These are phyloP conservation scores for Ceriops zippeliana DNA, from an alignment of 345 rosid species.

Conservation along the genomic window DNA sequence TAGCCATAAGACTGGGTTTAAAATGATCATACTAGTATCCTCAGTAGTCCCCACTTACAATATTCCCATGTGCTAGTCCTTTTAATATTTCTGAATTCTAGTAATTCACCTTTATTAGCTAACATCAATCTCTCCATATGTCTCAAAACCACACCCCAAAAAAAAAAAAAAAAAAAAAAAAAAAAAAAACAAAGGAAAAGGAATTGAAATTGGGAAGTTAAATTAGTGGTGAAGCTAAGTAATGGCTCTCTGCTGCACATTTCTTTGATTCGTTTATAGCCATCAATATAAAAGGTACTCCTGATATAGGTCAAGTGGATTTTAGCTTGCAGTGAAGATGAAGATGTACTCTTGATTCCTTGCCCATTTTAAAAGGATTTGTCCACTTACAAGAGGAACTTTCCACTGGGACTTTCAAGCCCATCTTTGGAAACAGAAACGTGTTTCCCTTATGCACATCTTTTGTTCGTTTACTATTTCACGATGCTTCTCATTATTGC, in stretches of 20 bases:
- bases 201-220: too few relatives aligned
- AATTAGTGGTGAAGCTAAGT: background rate
- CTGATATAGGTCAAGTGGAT: background rate
- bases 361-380: slow-evolving; percentile 1
- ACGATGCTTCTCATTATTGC: slow-evolving; percentile 8
- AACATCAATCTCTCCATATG: too few relatives aligned
- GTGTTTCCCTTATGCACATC: background rate
- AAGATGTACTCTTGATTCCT: background rate
- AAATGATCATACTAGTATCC: background rate
- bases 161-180: too few relatives aligned
- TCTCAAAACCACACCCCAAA: too few relatives aligned
- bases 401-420: background rate
- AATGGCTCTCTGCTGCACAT: background rate
- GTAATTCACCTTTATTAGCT: too few relatives aligned
- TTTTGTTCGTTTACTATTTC: background rate
- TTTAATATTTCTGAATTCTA: too few relatives aligned
- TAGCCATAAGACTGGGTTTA: slow-evolving; percentile 2
- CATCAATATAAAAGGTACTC: background rate
- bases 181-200: too few relatives aligned
- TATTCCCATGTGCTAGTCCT: background rate
- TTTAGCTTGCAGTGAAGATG: background rate
- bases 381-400: slow-evolving; percentile 2
- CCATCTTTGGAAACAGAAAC: background rate
- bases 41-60: background rate
- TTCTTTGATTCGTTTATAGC: background rate